phyloP scores from a whole-genome alignment of 2,329 filamentous ascomycete species.

The Stagonosporopsis chrysanthemi region DNA sequence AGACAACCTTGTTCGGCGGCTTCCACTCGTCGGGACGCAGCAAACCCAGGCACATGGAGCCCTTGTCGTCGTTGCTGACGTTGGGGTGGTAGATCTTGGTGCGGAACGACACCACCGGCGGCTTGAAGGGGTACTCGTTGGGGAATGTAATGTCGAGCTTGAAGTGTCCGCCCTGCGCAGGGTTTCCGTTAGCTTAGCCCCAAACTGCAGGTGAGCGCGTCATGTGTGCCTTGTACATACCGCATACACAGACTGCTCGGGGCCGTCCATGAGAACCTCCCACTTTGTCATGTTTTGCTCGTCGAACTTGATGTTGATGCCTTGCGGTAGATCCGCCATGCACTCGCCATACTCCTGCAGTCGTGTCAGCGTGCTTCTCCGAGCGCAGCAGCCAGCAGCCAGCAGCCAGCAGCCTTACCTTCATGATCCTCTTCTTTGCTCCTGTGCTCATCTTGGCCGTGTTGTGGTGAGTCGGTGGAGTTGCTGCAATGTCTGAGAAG shows the following conservation, averaged over 20 bases:
- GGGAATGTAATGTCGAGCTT: constrained; percentile 76
- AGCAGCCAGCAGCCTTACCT: constrained; percentile 37
- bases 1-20: constrained; percentile 77
- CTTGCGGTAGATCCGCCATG: constrained; percentile 44
- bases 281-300: constrained; percentile 73
- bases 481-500: constrained; percentile 11
- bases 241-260: constrained; percentile 68
- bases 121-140: constrained; percentile 87
- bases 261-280: constrained; percentile 72
- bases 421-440: constrained; percentile 57
- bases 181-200: constrained; percentile 15
- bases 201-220: constrained; percentile 6
- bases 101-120: constrained; percentile 77
- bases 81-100: constrained; percentile 98
- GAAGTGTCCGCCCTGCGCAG: constrained; percentile 72
- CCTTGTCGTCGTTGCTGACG: constrained; percentile 84
- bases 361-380: constrained; percentile 18
- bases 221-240: constrained; percentile 54
- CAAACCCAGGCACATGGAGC: constrained; percentile 84
- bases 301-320: constrained; percentile 57
- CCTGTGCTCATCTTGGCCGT: constrained; percentile 46
- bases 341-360: constrained; percentile 48
- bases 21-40: constrained; percentile 92
- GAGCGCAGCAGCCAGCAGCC: constrained; percentile 3
- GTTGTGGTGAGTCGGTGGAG: constrained; percentile 19